These are phyloP conservation scores for Oryza officinalis DNA, from an alignment of 176 grass and related monocot species.

Conservation along the genomic window DNA sequence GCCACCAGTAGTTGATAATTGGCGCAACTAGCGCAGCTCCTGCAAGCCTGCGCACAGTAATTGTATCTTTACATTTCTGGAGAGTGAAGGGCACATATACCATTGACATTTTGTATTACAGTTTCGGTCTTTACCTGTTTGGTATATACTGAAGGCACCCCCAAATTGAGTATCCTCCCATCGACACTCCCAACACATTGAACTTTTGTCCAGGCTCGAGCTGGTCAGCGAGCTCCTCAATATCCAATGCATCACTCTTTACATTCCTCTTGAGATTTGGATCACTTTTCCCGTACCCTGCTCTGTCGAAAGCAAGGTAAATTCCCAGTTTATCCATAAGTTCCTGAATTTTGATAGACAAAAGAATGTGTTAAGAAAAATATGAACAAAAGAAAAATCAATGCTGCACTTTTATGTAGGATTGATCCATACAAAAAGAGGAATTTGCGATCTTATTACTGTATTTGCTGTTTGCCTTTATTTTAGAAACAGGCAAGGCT, in stretches of 20 bases:
- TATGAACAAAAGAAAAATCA: background rate
- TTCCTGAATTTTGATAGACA: constrained; percentile 49
- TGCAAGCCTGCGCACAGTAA: constrained; percentile 43
- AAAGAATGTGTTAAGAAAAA: constrained; percentile 7
- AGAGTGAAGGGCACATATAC: background rate
- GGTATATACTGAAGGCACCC: constrained; percentile 87
- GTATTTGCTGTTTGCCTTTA: constrained; percentile 33
- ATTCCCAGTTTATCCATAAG: constrained; percentile 66
- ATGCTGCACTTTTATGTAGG: background rate
- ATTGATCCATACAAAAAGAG: background rate
- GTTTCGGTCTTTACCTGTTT: constrained; percentile 51
- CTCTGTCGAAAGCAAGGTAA: constrained; percentile 70
- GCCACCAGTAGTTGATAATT: constrained; percentile 60
- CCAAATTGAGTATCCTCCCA: constrained; percentile 76
- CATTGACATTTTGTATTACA: background rate
- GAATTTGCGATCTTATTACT: background rate
- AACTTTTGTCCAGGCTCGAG: constrained; percentile 66
- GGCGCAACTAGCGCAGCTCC: constrained; percentile 27
- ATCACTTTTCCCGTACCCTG: constrained; percentile 80
- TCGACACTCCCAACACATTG: constrained; percentile 63
- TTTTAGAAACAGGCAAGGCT: constrained; percentile 54
- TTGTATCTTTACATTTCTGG: constrained; percentile 8
- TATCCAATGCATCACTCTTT: constrained; percentile 71
- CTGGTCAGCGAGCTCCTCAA: constrained; percentile 79
- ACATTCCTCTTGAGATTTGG: constrained; percentile 61